phyloP scores from a whole-genome alignment of 192 early-diverging fungal species.

The Paraglomus brasilianum region DNA sequence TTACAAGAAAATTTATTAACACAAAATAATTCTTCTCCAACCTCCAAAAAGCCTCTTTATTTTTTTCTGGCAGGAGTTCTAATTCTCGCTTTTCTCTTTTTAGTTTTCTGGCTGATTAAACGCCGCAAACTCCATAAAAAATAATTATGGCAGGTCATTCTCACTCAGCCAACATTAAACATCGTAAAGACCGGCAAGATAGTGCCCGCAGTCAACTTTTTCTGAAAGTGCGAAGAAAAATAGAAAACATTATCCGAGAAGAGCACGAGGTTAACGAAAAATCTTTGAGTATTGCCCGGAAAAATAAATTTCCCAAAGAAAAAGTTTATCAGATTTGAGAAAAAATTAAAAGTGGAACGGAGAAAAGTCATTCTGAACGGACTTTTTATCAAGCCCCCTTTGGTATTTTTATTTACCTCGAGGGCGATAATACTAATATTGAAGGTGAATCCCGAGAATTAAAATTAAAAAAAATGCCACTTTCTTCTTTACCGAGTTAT shows the following conservation, averaged over 20 bases:
- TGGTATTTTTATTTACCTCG: background rate
- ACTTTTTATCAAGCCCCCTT: background rate
- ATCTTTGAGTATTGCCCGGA: background rate
- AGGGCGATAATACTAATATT: background rate
- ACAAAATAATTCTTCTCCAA: too few species aligned
- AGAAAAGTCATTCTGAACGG: background rate
- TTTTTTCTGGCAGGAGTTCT: too few species aligned
- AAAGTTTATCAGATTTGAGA: constrained; percentile 18
- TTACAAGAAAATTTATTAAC: too few species aligned
- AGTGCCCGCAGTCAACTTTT: constrained; percentile 13
- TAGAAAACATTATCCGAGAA: constrained; percentile 7
- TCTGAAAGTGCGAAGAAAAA: constrained; percentile 7
- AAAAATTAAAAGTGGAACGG: constrained; percentile 1
- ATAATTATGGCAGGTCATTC: constrained; percentile 15
- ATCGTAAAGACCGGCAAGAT: constrained; percentile 4
- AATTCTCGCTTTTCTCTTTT: too few species aligned
- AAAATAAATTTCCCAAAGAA: constrained; percentile 18
- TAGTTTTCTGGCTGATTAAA: too few species aligned
- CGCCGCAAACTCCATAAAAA: too few species aligned
- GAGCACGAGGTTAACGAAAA: background rate
- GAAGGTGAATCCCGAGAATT: background rate
- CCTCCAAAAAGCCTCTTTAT: too few species aligned
- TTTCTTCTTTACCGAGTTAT: background rate
- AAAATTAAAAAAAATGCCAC: background rate
- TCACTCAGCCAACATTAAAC: constrained; percentile 6